phyloP scores from a whole-genome alignment of 1,284 basidiomycete genomes.

The Wallemia mellicola region DNA sequence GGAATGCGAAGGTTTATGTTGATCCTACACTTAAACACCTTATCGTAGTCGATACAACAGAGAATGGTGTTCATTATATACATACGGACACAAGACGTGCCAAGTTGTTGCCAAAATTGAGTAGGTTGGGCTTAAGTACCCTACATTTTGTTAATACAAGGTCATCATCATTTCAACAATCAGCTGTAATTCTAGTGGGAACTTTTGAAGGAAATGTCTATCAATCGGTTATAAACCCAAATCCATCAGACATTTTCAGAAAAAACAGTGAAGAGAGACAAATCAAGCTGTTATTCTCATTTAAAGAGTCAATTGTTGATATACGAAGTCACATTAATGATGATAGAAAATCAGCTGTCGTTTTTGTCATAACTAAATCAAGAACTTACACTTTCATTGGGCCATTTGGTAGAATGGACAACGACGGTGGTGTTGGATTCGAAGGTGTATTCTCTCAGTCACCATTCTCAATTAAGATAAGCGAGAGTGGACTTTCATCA shows the following conservation, averaged over 20 bases:
- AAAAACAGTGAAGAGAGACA: neutral
- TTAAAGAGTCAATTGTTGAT: conserved; percentile 26
- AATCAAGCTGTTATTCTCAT: conserved; percentile 2
- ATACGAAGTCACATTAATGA: conserved; percentile 16
- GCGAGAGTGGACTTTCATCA: neutral
- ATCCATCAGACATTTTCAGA: conserved; percentile 1
- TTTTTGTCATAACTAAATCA: conserved; percentile 60
- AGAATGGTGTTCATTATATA: conserved; percentile 2
- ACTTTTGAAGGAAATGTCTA: neutral
- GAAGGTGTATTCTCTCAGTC: conserved; percentile 28
- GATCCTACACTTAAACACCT: conserved; percentile 2
- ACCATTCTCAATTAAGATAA: neutral
- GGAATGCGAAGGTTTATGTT: neutral
- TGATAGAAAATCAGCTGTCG: conserved; percentile 8
- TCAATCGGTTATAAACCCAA: conserved; percentile 3
- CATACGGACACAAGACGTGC: conserved; percentile 16
- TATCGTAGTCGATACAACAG: neutral
- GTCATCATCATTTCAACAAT: too few relatives aligned
- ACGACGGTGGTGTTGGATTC: conserved; percentile 35
- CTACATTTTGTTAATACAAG: neutral
- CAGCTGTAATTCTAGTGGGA: neutral
- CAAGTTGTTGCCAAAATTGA: conserved; percentile 1
- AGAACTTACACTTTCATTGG: conserved; percentile 79
- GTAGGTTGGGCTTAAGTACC: neutral
- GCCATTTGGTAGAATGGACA: conserved; percentile 14